Conservation (phyloP, 805 yeast genomes). For the Dipodascopsis uninucleata region DNA sequence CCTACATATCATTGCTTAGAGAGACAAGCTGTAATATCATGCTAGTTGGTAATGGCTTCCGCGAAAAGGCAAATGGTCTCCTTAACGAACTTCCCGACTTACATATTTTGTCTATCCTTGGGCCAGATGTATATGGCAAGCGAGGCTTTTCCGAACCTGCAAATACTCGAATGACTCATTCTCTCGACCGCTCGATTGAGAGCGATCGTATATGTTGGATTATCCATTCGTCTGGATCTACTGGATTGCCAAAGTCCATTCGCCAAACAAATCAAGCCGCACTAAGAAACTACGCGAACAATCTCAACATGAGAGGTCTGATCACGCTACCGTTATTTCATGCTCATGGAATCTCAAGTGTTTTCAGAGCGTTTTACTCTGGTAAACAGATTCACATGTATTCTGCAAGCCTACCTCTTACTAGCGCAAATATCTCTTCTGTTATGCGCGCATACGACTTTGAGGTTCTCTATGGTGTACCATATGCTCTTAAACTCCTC, state of each 20-base stretch:
- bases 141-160: slow-evolving; percentile 1
- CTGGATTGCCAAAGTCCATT: slow-evolving; percentile 3
- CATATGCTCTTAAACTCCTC: slow-evolving; percentile 4
- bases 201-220: slow-evolving; percentile 2
- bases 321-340: slow-evolving; percentile 1
- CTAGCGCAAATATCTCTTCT: not conserved
- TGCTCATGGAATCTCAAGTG: not conserved
- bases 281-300: not conserved
- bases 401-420: slow-evolving; percentile 1
- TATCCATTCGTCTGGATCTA: slow-evolving; percentile 6
- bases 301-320: not conserved
- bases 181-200: slow-evolving; percentile 3
- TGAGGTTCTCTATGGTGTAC: slow-evolving; percentile 4
- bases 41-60: not conserved
- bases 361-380: slow-evolving; percentile 1
- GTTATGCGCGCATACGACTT: not conserved
- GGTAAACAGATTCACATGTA: not conserved
- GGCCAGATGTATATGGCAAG: slow-evolving; percentile 4
- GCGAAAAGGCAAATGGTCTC: not conserved
- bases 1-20: not conserved
- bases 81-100: not conserved
- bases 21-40: not conserved
- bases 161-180: not conserved
- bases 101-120: not conserved
- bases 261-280: not conserved